Evolutionary conservation across 1,284 basidiomycete species (phyloP).

Genomic region (Sanghuangporus weigelae): DNA sequence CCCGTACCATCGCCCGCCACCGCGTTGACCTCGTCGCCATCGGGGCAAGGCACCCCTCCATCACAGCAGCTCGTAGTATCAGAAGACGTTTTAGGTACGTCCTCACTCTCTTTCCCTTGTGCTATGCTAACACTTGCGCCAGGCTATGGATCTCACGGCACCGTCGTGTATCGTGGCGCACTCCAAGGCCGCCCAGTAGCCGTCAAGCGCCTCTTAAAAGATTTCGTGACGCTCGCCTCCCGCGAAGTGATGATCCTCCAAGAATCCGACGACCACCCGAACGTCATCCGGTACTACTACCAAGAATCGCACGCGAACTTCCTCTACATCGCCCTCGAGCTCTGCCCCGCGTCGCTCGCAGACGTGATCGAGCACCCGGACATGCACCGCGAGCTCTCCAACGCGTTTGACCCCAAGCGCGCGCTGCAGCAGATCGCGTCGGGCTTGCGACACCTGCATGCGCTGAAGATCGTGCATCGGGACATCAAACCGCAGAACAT

Average conservation of each 20-base stretch:
- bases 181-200: conserved; percentile 95
- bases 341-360: conserved; percentile 92
- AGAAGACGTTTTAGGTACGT: conserved; percentile 72
- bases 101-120: neutral
- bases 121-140: conserved; percentile 10
- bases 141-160: conserved; percentile 97
- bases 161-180: conserved; percentile 90
- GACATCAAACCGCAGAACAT: conserved; percentile 99
- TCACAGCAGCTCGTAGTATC: conserved; percentile 55
- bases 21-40: conserved; percentile 27
- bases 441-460: conserved; percentile 88
- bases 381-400: conserved; percentile 62
- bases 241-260: conserved; percentile 94
- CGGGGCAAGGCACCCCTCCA: conserved; percentile 24
- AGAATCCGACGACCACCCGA: conserved; percentile 96
- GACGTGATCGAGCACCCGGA: conserved; percentile 87
- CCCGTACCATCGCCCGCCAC: conserved; percentile 26
- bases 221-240: conserved; percentile 92
- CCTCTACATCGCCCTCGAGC: conserved; percentile 94
- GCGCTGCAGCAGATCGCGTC: conserved; percentile 85
- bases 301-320: conserved; percentile 93
- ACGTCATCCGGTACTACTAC: conserved; percentile 98
- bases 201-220: conserved; percentile 91
- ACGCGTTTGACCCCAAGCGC: conserved; percentile 79
- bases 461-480: conserved; percentile 93